Base-by-base conservation (phyloP, 176 grass and related monocot species). In the Thinopyrum elongatum region DNA sequence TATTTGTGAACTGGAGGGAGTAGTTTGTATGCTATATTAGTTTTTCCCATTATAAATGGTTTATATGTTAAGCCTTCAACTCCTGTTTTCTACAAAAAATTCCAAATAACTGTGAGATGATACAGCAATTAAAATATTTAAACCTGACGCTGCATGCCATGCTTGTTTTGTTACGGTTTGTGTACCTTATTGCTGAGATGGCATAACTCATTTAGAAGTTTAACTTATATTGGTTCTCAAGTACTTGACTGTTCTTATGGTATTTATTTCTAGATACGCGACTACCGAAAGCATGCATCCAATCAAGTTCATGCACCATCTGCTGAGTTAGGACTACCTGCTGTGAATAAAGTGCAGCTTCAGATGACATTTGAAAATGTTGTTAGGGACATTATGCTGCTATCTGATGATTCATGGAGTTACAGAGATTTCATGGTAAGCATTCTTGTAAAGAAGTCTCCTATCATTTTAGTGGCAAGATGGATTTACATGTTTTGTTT, bases 371-470 rank as follows among this genome's bases (percentile, higher is more conserved):
- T 99, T 82, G 97, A 99, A 88, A 99, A 99, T 99, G 85, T 99
- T 90, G 89, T 96, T 74, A 99, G 92, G 82, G 94, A 99, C 71
- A 92, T 99, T 47, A 78, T 85, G 8, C 74, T 84, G 69, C 89
- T 99, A 79, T 92, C 97, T 81, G 97, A 96, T 73, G 94, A 99
- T 89, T 99, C 97, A 83, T 99, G 97, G 97, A 99, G 88, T 35
- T 99, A 99, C 85, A 91, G 94, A 72, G 92, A 96, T 94, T 93
- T 96, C 80, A 84, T 99, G 94, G 97, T 99, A 78, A 94, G 87
- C 77, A 80, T 81, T 83, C 31, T 68, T 49, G 29, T 79, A 22
- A 81, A 58, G 36, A 75, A 77, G 28, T 64, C 51, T 59, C n/a
- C 12, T 70, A 30, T 87, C 60, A 30, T 82, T 34, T 19, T 51